phyloP scores from a whole-genome alignment of 2,329 filamentous ascomycete genomes.

The Gnomoniopsis sp. region DNA sequence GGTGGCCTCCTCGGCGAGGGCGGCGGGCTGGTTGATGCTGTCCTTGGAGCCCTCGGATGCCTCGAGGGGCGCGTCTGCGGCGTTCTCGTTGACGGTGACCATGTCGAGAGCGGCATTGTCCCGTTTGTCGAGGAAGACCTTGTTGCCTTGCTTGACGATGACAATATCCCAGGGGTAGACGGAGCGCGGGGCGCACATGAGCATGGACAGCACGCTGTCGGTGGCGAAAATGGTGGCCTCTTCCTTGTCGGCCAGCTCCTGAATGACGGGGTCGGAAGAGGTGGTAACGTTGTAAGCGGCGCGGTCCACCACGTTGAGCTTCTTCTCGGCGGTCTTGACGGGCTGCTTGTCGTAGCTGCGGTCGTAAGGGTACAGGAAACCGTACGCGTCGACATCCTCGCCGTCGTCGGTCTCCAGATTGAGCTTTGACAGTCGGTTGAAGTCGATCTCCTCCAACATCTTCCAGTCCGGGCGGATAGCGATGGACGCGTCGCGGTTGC shows the following conservation, averaged over 20 bases:
- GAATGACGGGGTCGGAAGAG: conserved; percentile 91
- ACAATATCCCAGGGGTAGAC: conserved; percentile 99
- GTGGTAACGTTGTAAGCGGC: conserved; percentile 98
- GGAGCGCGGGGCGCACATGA: conserved; percentile 96
- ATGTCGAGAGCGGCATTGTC: conserved; percentile 93
- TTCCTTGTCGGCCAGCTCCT: conserved; percentile 92
- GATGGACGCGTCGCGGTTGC: conserved; percentile 93
- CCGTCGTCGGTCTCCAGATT: conserved; percentile 94
- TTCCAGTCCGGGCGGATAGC: conserved; percentile 96
- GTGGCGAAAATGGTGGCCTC: conserved; percentile 97
- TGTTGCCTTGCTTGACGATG: conserved; percentile 87
- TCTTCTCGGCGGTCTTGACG: conserved; percentile 83
- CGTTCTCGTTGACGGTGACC: conserved; percentile 99
- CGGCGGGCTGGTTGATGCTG: conserved; percentile 86
- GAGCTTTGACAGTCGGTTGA: conserved; percentile 89
- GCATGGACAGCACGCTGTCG: conserved; percentile 95
- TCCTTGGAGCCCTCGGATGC: conserved; percentile 91
- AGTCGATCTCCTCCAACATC: conserved; percentile 97
- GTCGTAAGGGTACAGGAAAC: conserved; percentile 98
- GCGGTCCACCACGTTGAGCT: conserved; percentile 84
- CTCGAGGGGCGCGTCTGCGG: conserved; percentile 89
- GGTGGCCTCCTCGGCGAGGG: conserved; percentile 93
- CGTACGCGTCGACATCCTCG: conserved; percentile 92
- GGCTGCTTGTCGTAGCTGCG: conserved; percentile 90
- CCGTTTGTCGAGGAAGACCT: conserved; percentile 98